Evolutionary conservation across 2,329 filamentous ascomycete genomes (phyloP).

Genomic region (Scytalidium lignicola): DNA sequence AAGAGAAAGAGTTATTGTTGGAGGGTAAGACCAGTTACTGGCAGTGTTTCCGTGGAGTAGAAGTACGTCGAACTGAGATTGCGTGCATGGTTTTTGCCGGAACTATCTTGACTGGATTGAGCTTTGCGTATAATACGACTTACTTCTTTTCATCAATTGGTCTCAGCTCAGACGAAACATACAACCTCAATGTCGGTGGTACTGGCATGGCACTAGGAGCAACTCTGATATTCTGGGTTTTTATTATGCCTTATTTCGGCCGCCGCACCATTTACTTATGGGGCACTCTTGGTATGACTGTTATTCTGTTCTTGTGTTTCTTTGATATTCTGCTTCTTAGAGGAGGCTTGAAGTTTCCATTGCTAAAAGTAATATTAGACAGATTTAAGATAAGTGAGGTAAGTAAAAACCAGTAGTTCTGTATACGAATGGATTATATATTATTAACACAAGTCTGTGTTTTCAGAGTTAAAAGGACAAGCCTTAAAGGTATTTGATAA

Average conservation of each 20-base stretch:
- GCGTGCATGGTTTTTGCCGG: slow-evolving; percentile 36
- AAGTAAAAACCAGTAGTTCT: too few species aligned
- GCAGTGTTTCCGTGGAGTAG: slow-evolving; percentile 44
- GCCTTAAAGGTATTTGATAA: too few species aligned
- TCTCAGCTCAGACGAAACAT: slow-evolving; percentile 33
- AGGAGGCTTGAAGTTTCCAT: slow-evolving; percentile 33
- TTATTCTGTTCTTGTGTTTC: slow-evolving; percentile 36
- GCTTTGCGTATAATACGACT: slow-evolving; percentile 35
- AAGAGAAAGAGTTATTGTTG: slow-evolving; percentile 36
- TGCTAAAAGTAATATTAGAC: slow-evolving; percentile 29
- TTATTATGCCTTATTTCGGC: slow-evolving; percentile 37
- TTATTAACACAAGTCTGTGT: too few species aligned
- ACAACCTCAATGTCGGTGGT: slow-evolving; percentile 37
- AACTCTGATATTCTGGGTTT: slow-evolving; percentile 41
- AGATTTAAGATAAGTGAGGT: too few species aligned
- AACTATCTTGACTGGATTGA: slow-evolving; percentile 38
- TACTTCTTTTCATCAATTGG: slow-evolving; percentile 45
- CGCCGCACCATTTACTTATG: slow-evolving; percentile 38
- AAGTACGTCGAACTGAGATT: slow-evolving; percentile 42
- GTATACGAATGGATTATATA: too few species aligned
- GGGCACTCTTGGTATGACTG: slow-evolving; percentile 29
- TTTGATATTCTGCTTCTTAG: too few species aligned
- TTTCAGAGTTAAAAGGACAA: too few species aligned
- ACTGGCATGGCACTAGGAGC: slow-evolving; percentile 39
- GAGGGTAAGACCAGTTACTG: slow-evolving; percentile 32